Conservation (phyloP, 306 rosid genomes). For the Glycine tomentella region DNA sequence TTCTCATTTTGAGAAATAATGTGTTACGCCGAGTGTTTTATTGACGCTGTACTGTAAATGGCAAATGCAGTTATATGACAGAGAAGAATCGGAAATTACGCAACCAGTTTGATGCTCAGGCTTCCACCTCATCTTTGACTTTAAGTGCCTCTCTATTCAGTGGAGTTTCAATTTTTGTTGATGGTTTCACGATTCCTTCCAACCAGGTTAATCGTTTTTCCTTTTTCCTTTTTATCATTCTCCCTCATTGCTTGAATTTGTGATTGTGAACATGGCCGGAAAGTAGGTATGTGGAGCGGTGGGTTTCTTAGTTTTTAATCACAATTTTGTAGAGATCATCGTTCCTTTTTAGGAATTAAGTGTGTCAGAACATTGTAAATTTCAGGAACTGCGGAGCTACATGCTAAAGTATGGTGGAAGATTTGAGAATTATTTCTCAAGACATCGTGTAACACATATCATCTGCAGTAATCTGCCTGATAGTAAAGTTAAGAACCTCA, state of each 20-base stretch:
- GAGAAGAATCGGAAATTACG: conserved; percentile 81
- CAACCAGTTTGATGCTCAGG: conserved; percentile 72
- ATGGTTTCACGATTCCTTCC: conserved; percentile 92
- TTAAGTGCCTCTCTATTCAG: conserved; percentile 56
- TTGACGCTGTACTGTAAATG: background rate
- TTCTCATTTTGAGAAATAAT: too few relatives aligned
- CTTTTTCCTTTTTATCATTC: background rate
- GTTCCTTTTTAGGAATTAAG: background rate
- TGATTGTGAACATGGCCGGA: background rate
- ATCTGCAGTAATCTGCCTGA: conserved; percentile 88
- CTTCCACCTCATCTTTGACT: conserved; percentile 55
- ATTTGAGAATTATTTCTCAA: conserved; percentile 90
- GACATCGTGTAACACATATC: conserved; percentile 80
- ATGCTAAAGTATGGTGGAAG: conserved; percentile 86
- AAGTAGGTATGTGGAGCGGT: background rate
- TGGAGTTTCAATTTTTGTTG: conserved; percentile 88
- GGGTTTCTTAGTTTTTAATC: too few relatives aligned
- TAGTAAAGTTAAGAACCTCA: conserved; percentile 78
- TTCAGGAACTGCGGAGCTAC: conserved; percentile 84
- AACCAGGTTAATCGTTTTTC: conserved; percentile 63
- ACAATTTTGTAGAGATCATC: background rate
- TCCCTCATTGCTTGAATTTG: conserved; percentile 29
- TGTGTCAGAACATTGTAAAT: background rate
- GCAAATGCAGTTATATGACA: conserved; percentile 72
- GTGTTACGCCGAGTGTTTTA: too few relatives aligned